Percentiles rank a stretch among this genome's conserved stretches.
Conservation (phyloP, 2,329 filamentous ascomycete species). For the Seiridium cupressi region DNA sequence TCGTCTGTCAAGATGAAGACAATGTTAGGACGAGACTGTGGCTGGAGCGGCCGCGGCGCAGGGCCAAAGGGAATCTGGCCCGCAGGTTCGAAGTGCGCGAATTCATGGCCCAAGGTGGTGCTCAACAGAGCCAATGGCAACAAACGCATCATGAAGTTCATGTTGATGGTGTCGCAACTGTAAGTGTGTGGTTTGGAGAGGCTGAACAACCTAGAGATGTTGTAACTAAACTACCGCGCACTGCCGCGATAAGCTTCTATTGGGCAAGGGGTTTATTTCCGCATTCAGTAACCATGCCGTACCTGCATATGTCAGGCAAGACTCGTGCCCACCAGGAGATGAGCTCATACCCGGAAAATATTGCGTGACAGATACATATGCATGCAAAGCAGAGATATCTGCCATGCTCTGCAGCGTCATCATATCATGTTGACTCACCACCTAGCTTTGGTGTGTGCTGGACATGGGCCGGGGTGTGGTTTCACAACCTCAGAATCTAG, state of each 20-base stretch:
- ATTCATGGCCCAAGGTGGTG: background rate
- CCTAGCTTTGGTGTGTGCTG: background rate
- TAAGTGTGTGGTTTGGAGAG: background rate
- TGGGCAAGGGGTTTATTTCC: background rate
- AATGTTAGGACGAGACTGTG: conserved; percentile 47
- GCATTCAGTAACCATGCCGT: background rate
- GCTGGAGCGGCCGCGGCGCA: background rate
- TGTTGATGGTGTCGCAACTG: background rate
- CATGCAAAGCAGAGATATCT: background rate
- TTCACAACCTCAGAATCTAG: background rate
- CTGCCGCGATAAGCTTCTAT: background rate
- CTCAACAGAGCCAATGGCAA: background rate
- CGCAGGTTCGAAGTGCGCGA: conserved; percentile 11
- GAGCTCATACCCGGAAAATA: background rate
- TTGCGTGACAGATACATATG: conserved; percentile 1
- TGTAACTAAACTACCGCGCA: background rate
- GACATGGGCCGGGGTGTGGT: background rate
- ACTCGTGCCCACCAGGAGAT: background rate
- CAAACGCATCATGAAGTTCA: background rate
- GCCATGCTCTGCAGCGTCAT: background rate
- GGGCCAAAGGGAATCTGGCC: conserved; percentile 16
- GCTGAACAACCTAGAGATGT: background rate
- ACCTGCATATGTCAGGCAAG: background rate
- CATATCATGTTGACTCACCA: background rate
- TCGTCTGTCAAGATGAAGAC: conserved; percentile 69